Conservation (phyloP, 2,329 filamentous ascomycete genomes). For the Beauveria pseudobassiana region DNA sequence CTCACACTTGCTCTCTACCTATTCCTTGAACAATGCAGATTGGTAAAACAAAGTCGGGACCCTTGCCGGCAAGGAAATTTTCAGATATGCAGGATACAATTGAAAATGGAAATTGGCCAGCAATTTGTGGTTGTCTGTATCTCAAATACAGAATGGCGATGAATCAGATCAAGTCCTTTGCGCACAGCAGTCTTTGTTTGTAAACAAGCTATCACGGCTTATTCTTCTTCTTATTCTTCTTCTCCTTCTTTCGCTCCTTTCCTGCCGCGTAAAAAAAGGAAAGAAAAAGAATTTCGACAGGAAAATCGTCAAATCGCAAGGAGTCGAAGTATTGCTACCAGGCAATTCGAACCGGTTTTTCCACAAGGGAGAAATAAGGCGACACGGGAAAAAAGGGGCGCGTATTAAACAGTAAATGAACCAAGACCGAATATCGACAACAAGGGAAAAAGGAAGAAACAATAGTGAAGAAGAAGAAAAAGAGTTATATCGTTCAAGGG, state of each 20-base stretch:
- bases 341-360: background rate
- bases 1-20: background rate
- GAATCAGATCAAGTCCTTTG: background rate
- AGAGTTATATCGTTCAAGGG: background rate
- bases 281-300: no score
- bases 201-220: background rate
- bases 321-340: background rate
- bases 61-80: no score
- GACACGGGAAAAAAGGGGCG: background rate
- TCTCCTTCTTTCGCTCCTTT: background rate
- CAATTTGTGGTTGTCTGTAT: background rate
- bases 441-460: background rate
- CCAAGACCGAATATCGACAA: background rate
- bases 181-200: background rate
- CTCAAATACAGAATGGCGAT: background rate
- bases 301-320: background rate
- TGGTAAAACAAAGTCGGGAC: background rate
- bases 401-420: background rate
- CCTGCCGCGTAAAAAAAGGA: no score
- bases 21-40: background rate
- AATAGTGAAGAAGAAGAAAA: background rate
- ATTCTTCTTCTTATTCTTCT: background rate
- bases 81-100: background rate
- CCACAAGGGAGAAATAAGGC: background rate
- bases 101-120: background rate